Base-by-base conservation (phyloP, 768 basidiomycete genomes). In the Mycena vulgaris region DNA sequence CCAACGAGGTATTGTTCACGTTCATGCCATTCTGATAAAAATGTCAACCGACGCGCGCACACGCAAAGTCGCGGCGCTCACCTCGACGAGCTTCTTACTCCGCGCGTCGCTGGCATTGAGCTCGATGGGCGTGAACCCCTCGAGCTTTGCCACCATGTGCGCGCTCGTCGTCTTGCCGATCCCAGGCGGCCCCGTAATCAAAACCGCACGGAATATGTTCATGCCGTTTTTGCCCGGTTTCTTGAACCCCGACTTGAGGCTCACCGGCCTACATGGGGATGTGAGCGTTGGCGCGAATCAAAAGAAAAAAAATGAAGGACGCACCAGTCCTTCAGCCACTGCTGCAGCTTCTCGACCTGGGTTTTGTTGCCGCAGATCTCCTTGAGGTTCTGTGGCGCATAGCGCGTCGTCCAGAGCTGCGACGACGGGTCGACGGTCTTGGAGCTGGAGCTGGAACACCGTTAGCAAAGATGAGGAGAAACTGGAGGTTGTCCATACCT, bases 121-220 rank as follows among this genome's bases (percentile, higher is more conserved):
- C 77, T 99, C 98, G 66, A 99, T 95, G 1, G 97, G 93, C 2
- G 92, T 95, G 74, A 93, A 98, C 0, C 97, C 97, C 31, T 89
- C 95, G n/a, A 94, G 80, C 76, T 94, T 93, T 2, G 97, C 97
- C 74, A 93, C 93, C 31, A 99, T 78, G 81, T 99, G 98, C 3
- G 97, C 98, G 69, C 93, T 93, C 1, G 96, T 98, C 5, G 98
- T 99, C 84, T 99, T 99, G 27, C 97, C 98, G 59, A 99, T 98
- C 10, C 98, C 98, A 19, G 98, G 98, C 2, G 97, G 90, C 0
- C 98, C 98, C 2, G 95, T 95, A 69, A 99, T 92, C 72, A 99
- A 83, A 1, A 98, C 87, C 6, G 95, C 96, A 27, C 96, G 92
- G 80, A 87, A 97, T 9, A 91, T 82, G 74, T 95, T 95, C 92